phyloP scores from a whole-genome alignment of 2,329 filamentous ascomycete species.

The Botrytis tulipae region DNA sequence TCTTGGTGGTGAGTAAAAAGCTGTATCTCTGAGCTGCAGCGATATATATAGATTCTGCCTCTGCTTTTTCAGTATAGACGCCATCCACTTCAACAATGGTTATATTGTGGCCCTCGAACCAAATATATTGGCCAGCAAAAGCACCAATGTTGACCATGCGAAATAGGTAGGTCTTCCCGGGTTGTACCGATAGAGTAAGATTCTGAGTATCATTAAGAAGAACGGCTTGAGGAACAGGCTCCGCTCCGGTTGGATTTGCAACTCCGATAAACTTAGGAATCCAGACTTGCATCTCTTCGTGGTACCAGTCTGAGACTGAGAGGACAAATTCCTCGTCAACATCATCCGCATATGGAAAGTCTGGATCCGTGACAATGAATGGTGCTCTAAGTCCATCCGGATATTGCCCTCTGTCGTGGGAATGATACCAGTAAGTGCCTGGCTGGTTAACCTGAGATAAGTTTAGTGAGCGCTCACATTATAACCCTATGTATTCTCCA shows the following conservation, averaged over 20 bases:
- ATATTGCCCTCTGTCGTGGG: conserved; percentile 53
- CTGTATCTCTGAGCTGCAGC: conserved; percentile 65
- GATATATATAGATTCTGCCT: conserved; percentile 64
- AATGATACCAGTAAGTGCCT: conserved; percentile 77
- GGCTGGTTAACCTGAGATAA: conserved; percentile 53
- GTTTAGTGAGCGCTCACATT: conserved; percentile 36
- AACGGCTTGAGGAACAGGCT: conserved; percentile 64
- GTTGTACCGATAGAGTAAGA: conserved; percentile 56
- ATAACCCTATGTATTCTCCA: neutral
- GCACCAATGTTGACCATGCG: conserved; percentile 72
- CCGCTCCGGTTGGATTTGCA: conserved; percentile 50
- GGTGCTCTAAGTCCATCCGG: conserved; percentile 58
- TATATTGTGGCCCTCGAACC: conserved; percentile 67
- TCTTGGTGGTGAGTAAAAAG: conserved; percentile 62
- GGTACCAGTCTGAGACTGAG: conserved; percentile 62
- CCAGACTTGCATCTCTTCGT: conserved; percentile 52
- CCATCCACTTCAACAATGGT: conserved; percentile 72
- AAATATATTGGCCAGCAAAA: conserved; percentile 65
- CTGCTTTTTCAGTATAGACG: conserved; percentile 58
- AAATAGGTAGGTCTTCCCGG: conserved; percentile 70
- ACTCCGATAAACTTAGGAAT: conserved; percentile 45
- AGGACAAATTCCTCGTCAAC: conserved; percentile 55
- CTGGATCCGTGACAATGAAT: conserved; percentile 54
- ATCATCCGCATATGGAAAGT: conserved; percentile 47
- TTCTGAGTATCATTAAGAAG: conserved; percentile 71